Percentiles rank a stretch among this genome's conserved stretches.
phyloP scores from a whole-genome alignment of 345 rosid species.

The Sonneratia caseolaris region DNA sequence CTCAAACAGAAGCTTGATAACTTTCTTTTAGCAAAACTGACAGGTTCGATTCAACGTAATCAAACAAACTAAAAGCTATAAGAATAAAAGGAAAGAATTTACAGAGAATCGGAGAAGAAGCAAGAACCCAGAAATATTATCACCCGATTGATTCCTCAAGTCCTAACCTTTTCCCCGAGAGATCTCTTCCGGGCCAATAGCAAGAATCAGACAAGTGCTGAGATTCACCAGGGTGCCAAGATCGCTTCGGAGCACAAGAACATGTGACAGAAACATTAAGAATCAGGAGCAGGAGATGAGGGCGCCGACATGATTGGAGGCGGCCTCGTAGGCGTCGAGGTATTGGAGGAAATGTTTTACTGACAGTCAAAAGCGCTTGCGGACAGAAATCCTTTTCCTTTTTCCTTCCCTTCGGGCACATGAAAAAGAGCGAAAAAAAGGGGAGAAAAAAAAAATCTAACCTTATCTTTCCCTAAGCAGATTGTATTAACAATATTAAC shows the following conservation, averaged over 20 bases:
- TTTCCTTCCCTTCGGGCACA: background rate
- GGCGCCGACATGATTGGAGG: conserved; percentile 1
- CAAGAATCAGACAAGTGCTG: background rate
- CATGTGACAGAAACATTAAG: background rate
- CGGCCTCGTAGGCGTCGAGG: background rate
- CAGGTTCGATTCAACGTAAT: background rate
- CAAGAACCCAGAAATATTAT: background rate
- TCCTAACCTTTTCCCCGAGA: background rate
- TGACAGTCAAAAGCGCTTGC: background rate
- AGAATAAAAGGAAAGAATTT: background rate
- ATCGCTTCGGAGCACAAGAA: background rate
- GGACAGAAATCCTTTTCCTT: background rate
- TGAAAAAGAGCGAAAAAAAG: background rate
- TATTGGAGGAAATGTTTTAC: background rate
- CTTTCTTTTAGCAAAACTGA: background rate
- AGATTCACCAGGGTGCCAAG: background rate
- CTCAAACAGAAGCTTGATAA: background rate
- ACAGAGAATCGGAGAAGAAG: background rate
- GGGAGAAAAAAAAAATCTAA: background rate
- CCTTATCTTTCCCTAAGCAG: background rate
- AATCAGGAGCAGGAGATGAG: background rate
- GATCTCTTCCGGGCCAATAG: background rate
- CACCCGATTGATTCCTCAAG: background rate
- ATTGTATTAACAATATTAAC: background rate
- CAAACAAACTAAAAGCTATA: background rate